These are phyloP conservation scores for Pichia sp. DNA, from an alignment of 1,139 yeast species.

Conservation along the genomic window DNA sequence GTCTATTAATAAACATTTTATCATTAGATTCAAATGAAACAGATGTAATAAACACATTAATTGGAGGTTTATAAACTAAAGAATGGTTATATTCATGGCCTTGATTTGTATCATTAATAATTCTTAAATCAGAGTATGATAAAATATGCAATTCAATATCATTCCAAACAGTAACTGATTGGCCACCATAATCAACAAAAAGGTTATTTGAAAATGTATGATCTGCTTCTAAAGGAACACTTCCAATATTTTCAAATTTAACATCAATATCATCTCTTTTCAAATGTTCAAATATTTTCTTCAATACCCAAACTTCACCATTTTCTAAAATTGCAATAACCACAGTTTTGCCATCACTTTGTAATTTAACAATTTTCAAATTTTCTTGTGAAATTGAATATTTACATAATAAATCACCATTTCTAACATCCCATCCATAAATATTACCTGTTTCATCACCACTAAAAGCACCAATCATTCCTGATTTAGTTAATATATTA, in stretches of 20 bases:
- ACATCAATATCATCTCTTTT: constrained; percentile 10
- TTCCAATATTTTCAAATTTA: constrained; percentile 10
- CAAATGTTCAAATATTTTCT: constrained; percentile 15
- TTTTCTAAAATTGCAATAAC: constrained; percentile 19
- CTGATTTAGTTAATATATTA: constrained; percentile 22
- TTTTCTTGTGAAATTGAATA: constrained; percentile 1
- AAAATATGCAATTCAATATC: constrained; percentile 26
- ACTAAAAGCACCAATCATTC: constrained; percentile 33
- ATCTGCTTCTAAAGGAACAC: constrained; percentile 7
- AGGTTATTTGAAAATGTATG: neutral
- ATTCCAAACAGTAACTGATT: constrained; percentile 34
- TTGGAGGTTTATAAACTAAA: constrained; percentile 9
- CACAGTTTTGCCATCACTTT: constrained; percentile 25
- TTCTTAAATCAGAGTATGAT: constrained; percentile 16
- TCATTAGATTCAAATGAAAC: constrained; percentile 23
- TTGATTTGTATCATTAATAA: too few species aligned
- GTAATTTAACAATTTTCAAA: constrained; percentile 20
- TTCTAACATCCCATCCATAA: constrained; percentile 33
- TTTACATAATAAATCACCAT: constrained; percentile 14
- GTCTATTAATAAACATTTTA: constrained; percentile 14
- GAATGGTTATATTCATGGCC: neutral
- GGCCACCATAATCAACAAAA: constrained; percentile 52
- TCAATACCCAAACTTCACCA: constrained; percentile 22
- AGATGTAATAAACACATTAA: constrained; percentile 1
- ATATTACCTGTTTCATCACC: constrained; percentile 38